phyloP scores from a whole-genome alignment of 2,329 filamentous ascomycete species.

The Cadophora sp. region DNA sequence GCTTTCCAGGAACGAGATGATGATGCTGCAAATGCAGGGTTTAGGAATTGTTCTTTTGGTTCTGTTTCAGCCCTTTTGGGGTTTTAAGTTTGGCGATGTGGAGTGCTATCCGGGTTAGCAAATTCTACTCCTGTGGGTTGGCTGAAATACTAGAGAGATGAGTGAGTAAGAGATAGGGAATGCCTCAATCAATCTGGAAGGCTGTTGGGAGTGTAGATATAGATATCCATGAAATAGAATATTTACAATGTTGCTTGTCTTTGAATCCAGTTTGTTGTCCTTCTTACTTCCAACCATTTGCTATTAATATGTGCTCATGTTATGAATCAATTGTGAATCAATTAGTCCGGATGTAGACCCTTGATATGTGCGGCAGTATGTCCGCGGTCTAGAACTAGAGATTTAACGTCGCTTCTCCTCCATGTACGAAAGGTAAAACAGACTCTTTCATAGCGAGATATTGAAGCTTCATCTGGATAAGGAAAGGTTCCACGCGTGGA shows the following conservation, averaged over 20 bases:
- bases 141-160: not conserved
- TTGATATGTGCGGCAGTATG: not conserved
- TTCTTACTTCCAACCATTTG: too few relatives aligned
- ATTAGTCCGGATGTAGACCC: not conserved
- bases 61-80: not conserved
- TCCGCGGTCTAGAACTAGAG: not conserved
- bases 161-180: not conserved
- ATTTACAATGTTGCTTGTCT: too few relatives aligned
- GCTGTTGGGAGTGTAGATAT: not conserved
- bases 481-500: not conserved
- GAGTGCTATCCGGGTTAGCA: not conserved
- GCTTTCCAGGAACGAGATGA: not conserved
- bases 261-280: too few relatives aligned
- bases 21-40: not conserved
- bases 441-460: not conserved
- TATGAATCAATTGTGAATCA: too few relatives aligned
- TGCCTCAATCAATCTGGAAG: not conserved
- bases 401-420: not conserved
- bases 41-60: not conserved
- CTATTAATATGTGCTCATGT: not conserved
- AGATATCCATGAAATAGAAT: not conserved
- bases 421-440: constrained; percentile 4
- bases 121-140: not conserved
- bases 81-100: too few relatives aligned
- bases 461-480: constrained; percentile 9